Base-by-base conservation (phyloP, 2,329 filamentous ascomycete genomes). In the Allantophomopsis cytisporea region DNA sequence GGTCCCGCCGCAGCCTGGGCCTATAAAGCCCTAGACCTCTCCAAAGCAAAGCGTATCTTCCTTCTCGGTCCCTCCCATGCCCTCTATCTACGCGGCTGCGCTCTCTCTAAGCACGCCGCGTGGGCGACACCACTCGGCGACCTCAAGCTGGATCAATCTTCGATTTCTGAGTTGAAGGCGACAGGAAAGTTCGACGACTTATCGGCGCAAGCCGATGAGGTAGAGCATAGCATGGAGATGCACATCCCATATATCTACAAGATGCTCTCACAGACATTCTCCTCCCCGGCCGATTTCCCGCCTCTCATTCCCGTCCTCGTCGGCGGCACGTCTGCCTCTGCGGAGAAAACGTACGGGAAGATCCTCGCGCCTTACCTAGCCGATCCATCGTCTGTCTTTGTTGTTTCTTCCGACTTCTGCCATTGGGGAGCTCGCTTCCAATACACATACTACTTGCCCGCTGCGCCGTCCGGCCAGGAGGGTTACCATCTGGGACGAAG, bases 201-300 rank as follows among this genome's bases (percentile, higher is more conserved):
- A 66, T 74, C 71, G 2, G 60, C 59, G 14, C 52, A 64, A 4
- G 66, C 76, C 5, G 91, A 98, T 53, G 73, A 86, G 45, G 71
- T 73, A 5, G 91, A 98, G 60, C 91, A 98, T 60, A 94, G 85
- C 38, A 71, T 96, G 2, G 91, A 98, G 64, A 94, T 98, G 82
- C 91, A 98, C 50, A 69, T 96, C 7, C 89, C 91, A 0, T 95
- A 93, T 54, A 81, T 96, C 46, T 88, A 87, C 66, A 87, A 88
- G 55, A 76, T 83, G 39, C 68, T 77, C 2, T 53, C 69, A 38
- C 62, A 67, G 42, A 67, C 65, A 0, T 71, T 73, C 45, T 61
- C 60, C 1, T 61, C 65, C 0, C 54, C 61, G 0, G 61, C 70
- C 1, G 54, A 69, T 4, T 84, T 83, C 49, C 86, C 89, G 0